Percentiles rank a stretch among this genome's conserved stretches.
Evolutionary conservation across 2,329 filamentous ascomycete genomes (phyloP).

Genomic region (Beauveria varroae): DNA sequence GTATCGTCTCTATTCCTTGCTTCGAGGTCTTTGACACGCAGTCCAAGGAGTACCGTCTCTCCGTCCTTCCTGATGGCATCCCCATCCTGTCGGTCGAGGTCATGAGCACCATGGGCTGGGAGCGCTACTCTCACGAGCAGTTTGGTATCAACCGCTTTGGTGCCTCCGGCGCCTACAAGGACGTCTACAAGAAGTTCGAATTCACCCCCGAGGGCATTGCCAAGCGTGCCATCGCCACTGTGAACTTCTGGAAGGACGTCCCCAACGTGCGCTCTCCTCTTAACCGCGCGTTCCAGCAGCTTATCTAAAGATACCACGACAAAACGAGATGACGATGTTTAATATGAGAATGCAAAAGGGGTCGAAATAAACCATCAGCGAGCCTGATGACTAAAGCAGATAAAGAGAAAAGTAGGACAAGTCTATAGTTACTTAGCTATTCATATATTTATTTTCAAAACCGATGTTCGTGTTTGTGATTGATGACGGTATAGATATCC

Average conservation of each 20-base stretch:
- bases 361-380: neutral
- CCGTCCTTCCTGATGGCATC: slow-evolving; percentile 87
- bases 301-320: slow-evolving; percentile 58
- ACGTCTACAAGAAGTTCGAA: slow-evolving; percentile 99
- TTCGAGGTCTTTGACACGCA: slow-evolving; percentile 95
- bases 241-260: slow-evolving; percentile 95
- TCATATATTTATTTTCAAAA: neutral
- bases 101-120: slow-evolving; percentile 96
- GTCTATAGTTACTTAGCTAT: neutral
- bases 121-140: slow-evolving; percentile 98
- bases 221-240: slow-evolving; percentile 86
- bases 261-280: slow-evolving; percentile 87
- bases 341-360: neutral
- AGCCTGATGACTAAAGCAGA: neutral
- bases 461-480: neutral
- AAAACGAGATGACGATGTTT: neutral
- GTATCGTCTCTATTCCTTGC: slow-evolving; percentile 93
- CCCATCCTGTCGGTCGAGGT: slow-evolving; percentile 91
- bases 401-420: neutral
- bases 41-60: slow-evolving; percentile 88
- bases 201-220: slow-evolving; percentile 95
- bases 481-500: neutral
- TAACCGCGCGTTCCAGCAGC: slow-evolving; percentile 96
- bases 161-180: slow-evolving; percentile 93
- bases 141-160: slow-evolving; percentile 99